These are phyloP conservation scores for Yamadazyma kitorensis DNA, from an alignment of 805 yeast species.

Conservation along the genomic window DNA sequence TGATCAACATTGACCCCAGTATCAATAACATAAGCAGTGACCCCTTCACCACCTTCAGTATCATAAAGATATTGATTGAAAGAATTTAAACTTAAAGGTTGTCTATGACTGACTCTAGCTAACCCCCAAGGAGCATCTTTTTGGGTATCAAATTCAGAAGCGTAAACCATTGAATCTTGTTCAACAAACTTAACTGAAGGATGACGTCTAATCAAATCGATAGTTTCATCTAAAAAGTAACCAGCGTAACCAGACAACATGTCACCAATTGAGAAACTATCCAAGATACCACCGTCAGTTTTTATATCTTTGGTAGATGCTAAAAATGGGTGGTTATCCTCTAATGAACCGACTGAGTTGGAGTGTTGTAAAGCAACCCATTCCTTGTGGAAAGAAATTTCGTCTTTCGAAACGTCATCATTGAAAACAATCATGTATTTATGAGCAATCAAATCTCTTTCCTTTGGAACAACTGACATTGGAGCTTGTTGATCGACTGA, in stretches of 20 bases:
- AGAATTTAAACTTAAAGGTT: constrained; percentile 61
- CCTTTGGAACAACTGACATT: constrained; percentile 38
- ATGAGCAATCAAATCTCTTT: constrained; percentile 57
- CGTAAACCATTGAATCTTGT: constrained; percentile 67
- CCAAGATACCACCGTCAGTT: constrained; percentile 53
- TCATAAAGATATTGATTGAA: constrained; percentile 75
- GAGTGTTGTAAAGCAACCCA: constrained; percentile 59
- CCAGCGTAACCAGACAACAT: constrained; percentile 80
- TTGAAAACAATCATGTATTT: constrained; percentile 87
- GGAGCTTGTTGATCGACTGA: constrained; percentile 37
- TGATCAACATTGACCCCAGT: constrained; percentile 82
- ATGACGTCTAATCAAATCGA: constrained; percentile 68
- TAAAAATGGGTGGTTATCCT: constrained; percentile 34
- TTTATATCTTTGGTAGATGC: constrained; percentile 18
- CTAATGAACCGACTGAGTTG: constrained; percentile 34
- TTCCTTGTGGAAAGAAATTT: constrained; percentile 61
- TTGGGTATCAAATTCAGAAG: constrained; percentile 64
- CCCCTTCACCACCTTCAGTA: constrained; percentile 75
- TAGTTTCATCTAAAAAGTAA: constrained; percentile 68
- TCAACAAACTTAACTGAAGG: constrained; percentile 69
- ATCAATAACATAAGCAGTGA: constrained; percentile 83
- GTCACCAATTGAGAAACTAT: constrained; percentile 58
- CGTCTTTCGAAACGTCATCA: constrained; percentile 52
- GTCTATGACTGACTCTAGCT: constrained; percentile 84
- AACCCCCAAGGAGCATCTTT: constrained; percentile 94